Percentiles rank a stretch among this genome's conserved stretches.
Conservation (phyloP, 208 protist species). For the Leptomonas pyrrhocoris region DNA sequence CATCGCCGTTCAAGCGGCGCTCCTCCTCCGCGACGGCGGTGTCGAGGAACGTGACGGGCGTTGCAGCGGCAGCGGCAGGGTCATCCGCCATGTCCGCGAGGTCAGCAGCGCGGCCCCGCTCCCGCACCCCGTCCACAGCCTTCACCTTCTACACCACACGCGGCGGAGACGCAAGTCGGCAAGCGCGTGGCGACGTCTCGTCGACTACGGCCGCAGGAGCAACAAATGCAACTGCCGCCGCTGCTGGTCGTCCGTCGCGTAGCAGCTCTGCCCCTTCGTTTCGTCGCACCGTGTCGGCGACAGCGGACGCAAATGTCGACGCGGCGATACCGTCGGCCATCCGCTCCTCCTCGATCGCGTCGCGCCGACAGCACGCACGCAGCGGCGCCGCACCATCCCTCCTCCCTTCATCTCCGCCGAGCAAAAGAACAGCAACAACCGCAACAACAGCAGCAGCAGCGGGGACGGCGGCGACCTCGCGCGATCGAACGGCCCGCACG, state of each 20-base stretch:
- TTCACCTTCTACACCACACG: slow-evolving; percentile 17
- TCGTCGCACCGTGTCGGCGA: background rate
- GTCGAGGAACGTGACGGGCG: background rate
- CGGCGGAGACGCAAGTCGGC: background rate
- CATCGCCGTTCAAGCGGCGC: slow-evolving; percentile 14
- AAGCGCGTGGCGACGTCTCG: background rate
- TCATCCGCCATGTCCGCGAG: too few species aligned
- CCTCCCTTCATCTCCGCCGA: background rate
- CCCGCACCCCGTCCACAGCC: slow-evolving; percentile 9
- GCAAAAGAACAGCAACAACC: background rate
- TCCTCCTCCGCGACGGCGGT: background rate
- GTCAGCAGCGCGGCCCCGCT: slow-evolving; percentile 6
- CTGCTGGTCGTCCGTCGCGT: background rate
- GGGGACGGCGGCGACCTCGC: background rate
- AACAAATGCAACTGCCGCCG: background rate
- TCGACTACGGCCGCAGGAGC: background rate
- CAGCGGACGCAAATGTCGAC: background rate
- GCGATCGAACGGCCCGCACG: background rate
- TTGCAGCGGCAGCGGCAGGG: background rate
- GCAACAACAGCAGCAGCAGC: too few species aligned
- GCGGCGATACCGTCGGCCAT: background rate
- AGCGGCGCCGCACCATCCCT: background rate
- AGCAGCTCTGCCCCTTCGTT: slow-evolving; percentile 6
- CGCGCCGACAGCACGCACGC: background rate
- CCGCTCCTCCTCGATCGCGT: background rate